Evolutionary conservation across 495 filamentous ascomycete genomes (phyloP), one percentile per base, ranked within the genome.

Genomic region (Haplographium delicatum): DNA sequence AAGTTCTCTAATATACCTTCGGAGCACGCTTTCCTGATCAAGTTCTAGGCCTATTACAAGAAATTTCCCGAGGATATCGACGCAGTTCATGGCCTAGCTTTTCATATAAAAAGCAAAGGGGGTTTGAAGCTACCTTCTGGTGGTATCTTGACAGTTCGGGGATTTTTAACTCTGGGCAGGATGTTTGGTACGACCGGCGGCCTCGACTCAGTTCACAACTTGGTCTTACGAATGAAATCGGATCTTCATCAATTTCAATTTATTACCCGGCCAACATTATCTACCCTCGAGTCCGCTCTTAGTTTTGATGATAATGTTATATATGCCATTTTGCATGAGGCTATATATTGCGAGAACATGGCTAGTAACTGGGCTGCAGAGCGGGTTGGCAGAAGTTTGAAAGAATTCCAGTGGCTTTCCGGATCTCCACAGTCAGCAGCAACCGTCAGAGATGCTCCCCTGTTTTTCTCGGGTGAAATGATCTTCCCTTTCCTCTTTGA

Each of bases 381-480:
- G 13, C 62, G 70, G 16, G 67, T 78, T 16, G 73, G 70, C 16
- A 56, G 57, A 37, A 19, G 41, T 11, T 34, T 69, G 16, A 38
- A 46, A 4, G 55, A 67, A 20, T 78, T 69, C 51, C 54, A 65
- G 37, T 78, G 74, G 75, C 65, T 76, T 11, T 34, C 54, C 3
- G 52, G 60, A 56, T 52, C 39, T 30, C 15, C 55, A 15, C 19
- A 48, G 53, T 37, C 26, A 37, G 7, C 47, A 28, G 37, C 35
- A 5, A 70, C 59, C 62, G 64, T 46, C 26, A 66, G 63, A 3
- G 68, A 74, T 1, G 59, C 72, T n/a, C 79, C 85, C 0, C 71
- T 91, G 46, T 85, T 76, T 53, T 96, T 97, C 69, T 88, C 87
- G 0, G 91, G 91, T 48, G 91, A 97, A 67, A 95, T 94, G 89